Evolutionary conservation across 805 yeast species (phyloP).

Genomic region (Wickerhamomyces hampshirensis): DNA sequence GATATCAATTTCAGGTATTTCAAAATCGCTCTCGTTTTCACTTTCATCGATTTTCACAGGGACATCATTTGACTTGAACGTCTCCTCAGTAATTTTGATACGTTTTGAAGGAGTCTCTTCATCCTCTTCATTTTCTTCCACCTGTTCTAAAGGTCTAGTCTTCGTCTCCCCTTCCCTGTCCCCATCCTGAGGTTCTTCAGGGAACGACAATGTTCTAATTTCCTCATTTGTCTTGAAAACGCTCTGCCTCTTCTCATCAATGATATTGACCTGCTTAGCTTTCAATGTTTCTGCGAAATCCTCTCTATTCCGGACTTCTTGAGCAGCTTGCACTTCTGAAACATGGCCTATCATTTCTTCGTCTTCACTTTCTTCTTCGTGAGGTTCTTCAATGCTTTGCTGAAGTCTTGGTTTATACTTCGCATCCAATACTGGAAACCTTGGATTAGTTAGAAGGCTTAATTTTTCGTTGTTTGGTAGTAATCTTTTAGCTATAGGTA

Average conservation of each 20-base stretch:
- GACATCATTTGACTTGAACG: conserved; percentile 5
- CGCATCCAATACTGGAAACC: conserved; percentile 49
- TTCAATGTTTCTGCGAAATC: conserved; percentile 16
- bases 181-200: conserved; percentile 6
- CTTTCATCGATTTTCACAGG: conserved; percentile 13
- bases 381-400: conserved; percentile 25
- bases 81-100: conserved; percentile 15
- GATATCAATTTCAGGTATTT: conserved; percentile 41
- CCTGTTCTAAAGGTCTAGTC: conserved; percentile 18
- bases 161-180: conserved; percentile 7
- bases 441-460: conserved; percentile 65
- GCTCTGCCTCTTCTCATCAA: conserved; percentile 2
- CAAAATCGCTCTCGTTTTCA: conserved; percentile 41
- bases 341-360: conserved; percentile 10
- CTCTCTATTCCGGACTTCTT: conserved; percentile 9
- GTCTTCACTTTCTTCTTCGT: conserved; percentile 22
- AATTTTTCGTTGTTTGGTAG: conserved; percentile 45
- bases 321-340: conserved; percentile 3
- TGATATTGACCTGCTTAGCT: conserved; percentile 6
- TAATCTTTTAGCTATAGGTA: conserved; percentile 63
- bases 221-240: conserved; percentile 24
- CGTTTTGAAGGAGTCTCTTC: conserved; percentile 24
- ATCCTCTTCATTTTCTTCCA: conserved; percentile 16
- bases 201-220: conserved; percentile 20
- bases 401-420: conserved; percentile 19